Base-by-base conservation (phyloP, 139 green algal species). In the Coelastrella sp. region DNA sequence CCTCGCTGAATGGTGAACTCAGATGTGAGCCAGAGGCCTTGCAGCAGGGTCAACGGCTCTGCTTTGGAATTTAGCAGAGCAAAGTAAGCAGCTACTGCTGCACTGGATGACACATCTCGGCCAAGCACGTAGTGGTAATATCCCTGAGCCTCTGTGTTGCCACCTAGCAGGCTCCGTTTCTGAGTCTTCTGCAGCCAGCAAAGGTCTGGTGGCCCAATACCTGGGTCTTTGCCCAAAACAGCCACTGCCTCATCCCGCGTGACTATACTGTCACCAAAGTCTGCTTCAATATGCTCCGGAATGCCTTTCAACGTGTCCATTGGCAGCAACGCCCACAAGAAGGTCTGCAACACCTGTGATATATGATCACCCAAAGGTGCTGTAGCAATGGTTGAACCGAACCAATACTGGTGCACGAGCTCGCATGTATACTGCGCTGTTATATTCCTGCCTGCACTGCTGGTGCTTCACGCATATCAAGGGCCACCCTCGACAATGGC, bases 51-150 rank as follows among this genome's bases (percentile, higher is more conserved):
- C 0, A 85, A 78, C 6, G 82, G 79, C 84, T 96, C 93, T 10
- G 94, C 88, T 49, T 79, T 73, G 9, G 91, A 82, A 0, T 78
- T 94, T 7, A 96, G 80, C 20, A 89, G 76, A 6, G 95, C 94
- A 92, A 97, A 96, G 83, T 97, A 96, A 0, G 94, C 94, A 4
- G 94, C 93, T 0, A 96, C 87, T 8, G 94, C 92, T 14, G 94
- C 94, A 14, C 78, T 91, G 35, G 84, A 92, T 0, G 89, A 94
- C 8, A 95, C 92, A 61, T 96, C 93, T 0, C 92, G 75, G 22
- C 95, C 95, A 6, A 95, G 79, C 1, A 93, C 84, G 60, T 90
- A 92, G 70, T 96, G 94, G 66, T 94, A 96, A 76, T 94, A 95
- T 15, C 95, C 95, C n/a, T 91, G 85, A 4, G 92, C 75, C 10